Evolutionary conservation across 768 basidiomycete species (phyloP).

Genomic region (Boletus reticuloceps): DNA sequence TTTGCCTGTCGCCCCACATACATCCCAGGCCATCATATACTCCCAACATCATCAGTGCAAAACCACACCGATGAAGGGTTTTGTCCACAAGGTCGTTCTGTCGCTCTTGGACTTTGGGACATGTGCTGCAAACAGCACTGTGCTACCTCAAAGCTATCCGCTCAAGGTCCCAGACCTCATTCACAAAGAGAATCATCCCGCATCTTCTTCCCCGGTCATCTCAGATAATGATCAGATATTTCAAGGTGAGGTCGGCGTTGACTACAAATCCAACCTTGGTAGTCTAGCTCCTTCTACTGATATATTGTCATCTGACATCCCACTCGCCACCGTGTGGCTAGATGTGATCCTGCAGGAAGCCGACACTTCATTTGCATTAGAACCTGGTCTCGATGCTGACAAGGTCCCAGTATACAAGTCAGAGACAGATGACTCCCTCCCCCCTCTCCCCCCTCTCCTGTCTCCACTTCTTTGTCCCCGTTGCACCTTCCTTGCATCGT

Average conservation of each 20-base stretch:
- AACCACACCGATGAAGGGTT: constrained; percentile 63
- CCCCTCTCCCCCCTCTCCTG: constrained; percentile 48
- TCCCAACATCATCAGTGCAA: constrained; percentile 26
- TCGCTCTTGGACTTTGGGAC: constrained; percentile 80
- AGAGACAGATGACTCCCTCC: constrained; percentile 12
- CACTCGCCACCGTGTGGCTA: constrained; percentile 46
- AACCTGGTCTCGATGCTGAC: constrained; percentile 12
- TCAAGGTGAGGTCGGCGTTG: constrained; percentile 42
- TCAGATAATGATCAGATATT: constrained; percentile 43
- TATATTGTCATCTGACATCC: constrained; percentile 18
- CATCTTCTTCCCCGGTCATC: constrained; percentile 39
- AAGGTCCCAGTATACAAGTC: constrained; percentile 10
- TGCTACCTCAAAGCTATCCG: constrained; percentile 89
- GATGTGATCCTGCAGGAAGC: constrained; percentile 25
- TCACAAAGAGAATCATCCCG: constrained; percentile 47
- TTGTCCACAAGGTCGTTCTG: constrained; percentile 86
- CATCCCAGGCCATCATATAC: constrained; percentile 14
- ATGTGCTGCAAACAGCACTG: constrained; percentile 81
- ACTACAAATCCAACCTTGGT: constrained; percentile 37
- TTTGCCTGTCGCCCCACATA: constrained; percentile 30
- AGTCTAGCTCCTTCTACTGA: constrained; percentile 7
- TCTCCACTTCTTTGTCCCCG: constrained; percentile 86
- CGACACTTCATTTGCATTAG: constrained; percentile 15
- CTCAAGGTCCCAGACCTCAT: constrained; percentile 60
- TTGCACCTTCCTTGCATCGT: constrained; percentile 80